Percentiles rank a stretch among this genome's conserved stretches.
Evolutionary conservation across 1,139 yeast genomes (phyloP).

Genomic region (Geotrichum candidum): DNA sequence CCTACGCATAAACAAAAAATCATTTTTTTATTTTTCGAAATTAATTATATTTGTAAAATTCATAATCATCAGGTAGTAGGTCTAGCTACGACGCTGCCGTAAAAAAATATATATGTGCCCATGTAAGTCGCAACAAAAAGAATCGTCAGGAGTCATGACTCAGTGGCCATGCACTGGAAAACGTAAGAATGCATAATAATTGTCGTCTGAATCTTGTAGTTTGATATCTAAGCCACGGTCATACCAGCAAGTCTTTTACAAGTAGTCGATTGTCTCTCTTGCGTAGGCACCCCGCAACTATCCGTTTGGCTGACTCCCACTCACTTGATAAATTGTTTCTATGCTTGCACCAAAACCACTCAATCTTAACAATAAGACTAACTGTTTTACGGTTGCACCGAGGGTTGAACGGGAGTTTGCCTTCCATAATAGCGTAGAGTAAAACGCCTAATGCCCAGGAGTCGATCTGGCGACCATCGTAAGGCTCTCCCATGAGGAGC

Average conservation of each 20-base stretch:
- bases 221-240: background rate
- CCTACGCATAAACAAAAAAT: background rate
- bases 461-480: constrained; percentile 85
- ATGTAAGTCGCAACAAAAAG: background rate
- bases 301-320: constrained; percentile 44
- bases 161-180: background rate
- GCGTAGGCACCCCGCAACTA: constrained; percentile 50
- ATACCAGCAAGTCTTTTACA: constrained; percentile 31
- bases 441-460: constrained; percentile 93
- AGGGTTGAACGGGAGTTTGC: constrained; percentile 80
- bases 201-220: background rate
- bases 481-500: constrained; percentile 77
- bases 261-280: constrained; percentile 48
- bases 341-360: constrained; percentile 69
- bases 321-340: constrained; percentile 26
- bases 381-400: constrained; percentile 59
- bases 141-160: background rate
- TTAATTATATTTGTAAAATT: background rate
- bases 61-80: background rate
- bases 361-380: constrained; percentile 85
- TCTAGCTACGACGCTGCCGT: background rate
- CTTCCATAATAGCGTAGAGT: constrained; percentile 75
- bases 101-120: background rate
- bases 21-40: background rate
- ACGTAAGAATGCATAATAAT: background rate